Conservation (phyloP, 1,139 yeast species). For the Geotrichum aggregatum region DNA sequence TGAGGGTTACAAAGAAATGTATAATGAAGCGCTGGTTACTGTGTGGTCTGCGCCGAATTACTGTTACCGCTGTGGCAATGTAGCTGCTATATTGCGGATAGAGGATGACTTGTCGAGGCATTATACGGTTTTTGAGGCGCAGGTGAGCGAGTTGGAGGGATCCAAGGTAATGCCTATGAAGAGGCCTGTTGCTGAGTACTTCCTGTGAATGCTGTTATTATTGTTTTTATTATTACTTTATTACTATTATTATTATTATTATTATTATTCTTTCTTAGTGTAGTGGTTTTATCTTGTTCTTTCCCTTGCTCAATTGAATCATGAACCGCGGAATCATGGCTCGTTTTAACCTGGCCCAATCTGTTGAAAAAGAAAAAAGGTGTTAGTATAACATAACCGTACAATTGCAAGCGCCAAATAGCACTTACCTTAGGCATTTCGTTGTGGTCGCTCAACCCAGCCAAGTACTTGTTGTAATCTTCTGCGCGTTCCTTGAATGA, state of each 20-base stretch:
- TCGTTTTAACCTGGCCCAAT: conserved; percentile 23
- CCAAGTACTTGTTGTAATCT: conserved; percentile 31
- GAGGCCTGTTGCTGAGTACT: conserved; percentile 75
- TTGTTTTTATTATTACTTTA: background rate
- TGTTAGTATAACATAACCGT: no score
- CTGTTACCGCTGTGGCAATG: conserved; percentile 92
- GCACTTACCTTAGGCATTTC: conserved; percentile 31
- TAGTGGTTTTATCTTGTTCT: background rate
- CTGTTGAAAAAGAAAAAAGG: conserved; percentile 6
- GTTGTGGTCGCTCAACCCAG: conserved; percentile 30
- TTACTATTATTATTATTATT: background rate
- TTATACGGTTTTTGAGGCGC: conserved; percentile 85
- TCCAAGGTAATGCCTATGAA: conserved; percentile 56
- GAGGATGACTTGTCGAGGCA: conserved; percentile 67
- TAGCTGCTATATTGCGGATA: conserved; percentile 80
- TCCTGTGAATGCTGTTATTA: conserved; percentile 40
- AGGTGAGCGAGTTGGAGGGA: conserved; percentile 54
- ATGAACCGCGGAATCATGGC: background rate
- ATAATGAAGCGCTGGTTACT: conserved; percentile 80
- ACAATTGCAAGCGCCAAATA: conserved; percentile 17
- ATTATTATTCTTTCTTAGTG: background rate
- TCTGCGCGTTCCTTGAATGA: conserved; percentile 29
- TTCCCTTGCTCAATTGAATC: no score
- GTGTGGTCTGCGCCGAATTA: conserved; percentile 95
- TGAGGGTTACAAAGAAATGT: conserved; percentile 92